These are phyloP conservation scores for Pyrenochaeta sp. DNA, from an alignment of 2,329 filamentous ascomycete genomes.

Conservation along the genomic window DNA sequence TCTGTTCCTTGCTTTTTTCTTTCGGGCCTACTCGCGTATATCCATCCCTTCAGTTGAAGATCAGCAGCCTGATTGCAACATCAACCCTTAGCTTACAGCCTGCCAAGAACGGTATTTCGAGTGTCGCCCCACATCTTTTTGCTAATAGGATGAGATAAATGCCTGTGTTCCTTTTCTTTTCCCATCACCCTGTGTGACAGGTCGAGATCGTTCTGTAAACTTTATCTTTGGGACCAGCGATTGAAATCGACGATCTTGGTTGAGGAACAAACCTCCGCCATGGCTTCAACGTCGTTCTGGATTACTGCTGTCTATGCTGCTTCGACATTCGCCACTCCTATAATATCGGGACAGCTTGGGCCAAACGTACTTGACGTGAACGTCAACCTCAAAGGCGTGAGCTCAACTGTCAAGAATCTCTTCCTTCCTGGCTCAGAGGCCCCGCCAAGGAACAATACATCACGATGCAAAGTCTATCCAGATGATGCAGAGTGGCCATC, in stretches of 20 bases:
- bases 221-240: not conserved
- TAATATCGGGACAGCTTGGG: constrained; percentile 13
- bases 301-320: constrained; percentile 33
- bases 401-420: constrained; percentile 26
- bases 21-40: not conserved
- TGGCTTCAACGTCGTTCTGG: constrained; percentile 27
- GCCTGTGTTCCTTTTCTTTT: constrained; percentile 1
- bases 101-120: constrained; percentile 17
- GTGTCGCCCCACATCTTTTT: constrained; percentile 1
- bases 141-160: constrained; percentile 4
- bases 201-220: not conserved
- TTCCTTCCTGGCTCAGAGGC: constrained; percentile 25
- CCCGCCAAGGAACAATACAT: constrained; percentile 21
- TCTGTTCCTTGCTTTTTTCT: not conserved
- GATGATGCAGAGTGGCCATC: constrained; percentile 60
- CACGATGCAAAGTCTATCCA: constrained; percentile 60
- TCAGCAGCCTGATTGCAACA: constrained; percentile 15
- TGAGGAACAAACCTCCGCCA: constrained; percentile 8
- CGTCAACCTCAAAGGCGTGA: constrained; percentile 29
- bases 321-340: constrained; percentile 28
- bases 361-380: constrained; percentile 21
- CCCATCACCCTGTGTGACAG: constrained; percentile 13
- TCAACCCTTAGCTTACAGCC: constrained; percentile 12
- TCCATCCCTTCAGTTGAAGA: constrained; percentile 7
- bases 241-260: constrained; percentile 1